phyloP scores from a whole-genome alignment of 768 basidiomycete genomes.

The Russula virescens region DNA sequence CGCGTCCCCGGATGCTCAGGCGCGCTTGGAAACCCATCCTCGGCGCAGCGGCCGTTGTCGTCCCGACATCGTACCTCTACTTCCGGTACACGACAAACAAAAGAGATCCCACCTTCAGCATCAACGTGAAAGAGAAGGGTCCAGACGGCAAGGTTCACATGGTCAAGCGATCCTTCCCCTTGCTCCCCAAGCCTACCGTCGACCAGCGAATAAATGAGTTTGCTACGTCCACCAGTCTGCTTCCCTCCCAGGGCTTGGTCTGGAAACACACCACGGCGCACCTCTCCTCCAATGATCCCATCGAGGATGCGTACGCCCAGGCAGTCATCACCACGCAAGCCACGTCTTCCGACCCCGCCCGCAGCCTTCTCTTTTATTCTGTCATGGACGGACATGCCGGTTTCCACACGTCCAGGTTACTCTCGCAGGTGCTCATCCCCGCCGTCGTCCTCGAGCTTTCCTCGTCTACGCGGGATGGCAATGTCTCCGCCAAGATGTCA shows the following conservation, averaged over 20 bases:
- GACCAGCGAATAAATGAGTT: constrained; percentile 55
- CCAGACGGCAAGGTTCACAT: constrained; percentile 57
- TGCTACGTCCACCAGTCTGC: constrained; percentile 41
- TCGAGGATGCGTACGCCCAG: constrained; percentile 82
- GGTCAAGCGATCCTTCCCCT: constrained; percentile 45
- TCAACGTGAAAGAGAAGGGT: constrained; percentile 48
- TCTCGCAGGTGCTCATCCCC: constrained; percentile 79
- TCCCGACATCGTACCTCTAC: constrained; percentile 54
- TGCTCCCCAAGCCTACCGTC: constrained; percentile 50
- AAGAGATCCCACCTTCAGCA: constrained; percentile 43
- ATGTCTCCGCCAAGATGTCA: constrained; percentile 27
- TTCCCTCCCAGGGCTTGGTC: constrained; percentile 47
- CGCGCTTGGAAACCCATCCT: constrained; percentile 65
- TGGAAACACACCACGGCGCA: constrained; percentile 79
- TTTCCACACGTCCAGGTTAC: constrained; percentile 72
- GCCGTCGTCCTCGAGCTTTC: constrained; percentile 75
- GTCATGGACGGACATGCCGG: constrained; percentile 93
- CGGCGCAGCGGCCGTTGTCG: constrained; percentile 48
- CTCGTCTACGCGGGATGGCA: constrained; percentile 40
- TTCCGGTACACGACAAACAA: constrained; percentile 39
- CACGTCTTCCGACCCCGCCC: constrained; percentile 51
- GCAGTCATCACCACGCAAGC: constrained; percentile 61
- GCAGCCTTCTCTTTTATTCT: constrained; percentile 78
- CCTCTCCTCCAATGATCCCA: constrained; percentile 80
- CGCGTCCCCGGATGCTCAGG: constrained; percentile 46